Evolutionary conservation across 768 basidiomycete genomes (phyloP).

Genomic region (Suillus ampliporus): DNA sequence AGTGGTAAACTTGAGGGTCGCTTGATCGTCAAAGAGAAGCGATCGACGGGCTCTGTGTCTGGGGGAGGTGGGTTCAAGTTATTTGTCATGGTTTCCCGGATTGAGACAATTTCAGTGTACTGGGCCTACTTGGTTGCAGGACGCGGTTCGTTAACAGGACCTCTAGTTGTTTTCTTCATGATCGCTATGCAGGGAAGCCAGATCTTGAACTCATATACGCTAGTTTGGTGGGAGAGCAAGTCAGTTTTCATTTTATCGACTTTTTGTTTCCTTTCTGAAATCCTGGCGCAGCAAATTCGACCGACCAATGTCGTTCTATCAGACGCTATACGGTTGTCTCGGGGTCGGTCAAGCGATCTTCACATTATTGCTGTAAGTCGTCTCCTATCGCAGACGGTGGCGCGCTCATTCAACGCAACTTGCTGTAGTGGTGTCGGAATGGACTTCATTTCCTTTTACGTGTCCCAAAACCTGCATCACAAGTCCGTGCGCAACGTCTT

Average conservation of each 20-base stretch:
- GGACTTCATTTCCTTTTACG: slow-evolving; percentile 61
- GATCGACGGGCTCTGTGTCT: slow-evolving; percentile 66
- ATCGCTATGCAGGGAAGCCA: slow-evolving; percentile 65
- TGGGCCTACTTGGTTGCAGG: slow-evolving; percentile 62
- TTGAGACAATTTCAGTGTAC: slow-evolving; percentile 48
- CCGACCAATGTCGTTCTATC: slow-evolving; percentile 62
- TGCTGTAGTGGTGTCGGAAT: slow-evolving; percentile 52
- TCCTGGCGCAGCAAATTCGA: slow-evolving; percentile 46
- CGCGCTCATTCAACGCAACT: neutral
- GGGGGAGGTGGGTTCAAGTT: slow-evolving; percentile 43
- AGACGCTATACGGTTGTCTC: slow-evolving; percentile 64
- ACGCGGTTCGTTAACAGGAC: slow-evolving; percentile 52
- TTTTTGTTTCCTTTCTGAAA: neutral
- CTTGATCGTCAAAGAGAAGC: slow-evolving; percentile 66
- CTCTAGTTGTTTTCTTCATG: slow-evolving; percentile 55
- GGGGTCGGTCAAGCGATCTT: slow-evolving; percentile 62
- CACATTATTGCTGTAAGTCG: slow-evolving; percentile 63
- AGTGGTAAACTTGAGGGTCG: slow-evolving; percentile 70
- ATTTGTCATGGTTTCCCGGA: neutral
- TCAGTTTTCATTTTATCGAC: slow-evolving; percentile 33
- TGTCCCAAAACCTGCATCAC: slow-evolving; percentile 67
- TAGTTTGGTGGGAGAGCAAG: slow-evolving; percentile 77
- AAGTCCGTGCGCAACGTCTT: slow-evolving; percentile 61
- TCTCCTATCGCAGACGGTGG: neutral
- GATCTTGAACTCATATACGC: slow-evolving; percentile 66